Conservation (phyloP, 306 rosid species). For the Corylus avellana region DNA sequence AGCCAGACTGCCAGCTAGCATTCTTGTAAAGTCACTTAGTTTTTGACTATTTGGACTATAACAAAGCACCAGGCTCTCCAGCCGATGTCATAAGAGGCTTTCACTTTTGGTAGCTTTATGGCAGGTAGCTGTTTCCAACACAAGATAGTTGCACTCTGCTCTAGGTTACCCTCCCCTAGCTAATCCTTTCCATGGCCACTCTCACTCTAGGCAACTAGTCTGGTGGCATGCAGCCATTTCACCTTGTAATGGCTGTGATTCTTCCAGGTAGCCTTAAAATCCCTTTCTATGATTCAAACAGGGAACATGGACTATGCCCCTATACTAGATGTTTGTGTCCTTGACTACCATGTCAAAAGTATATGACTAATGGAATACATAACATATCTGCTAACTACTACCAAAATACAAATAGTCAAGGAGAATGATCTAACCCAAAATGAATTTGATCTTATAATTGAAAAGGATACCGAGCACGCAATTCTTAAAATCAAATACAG, state of each 20-base stretch:
- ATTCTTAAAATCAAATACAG: neutral
- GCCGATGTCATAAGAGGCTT: neutral
- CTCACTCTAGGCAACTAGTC: neutral
- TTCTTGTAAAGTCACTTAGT: neutral
- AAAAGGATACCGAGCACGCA: neutral
- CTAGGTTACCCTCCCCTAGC: neutral
- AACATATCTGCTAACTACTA: neutral
- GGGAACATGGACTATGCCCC: neutral
- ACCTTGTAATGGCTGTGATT: neutral
- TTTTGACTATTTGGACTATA: too few relatives aligned
- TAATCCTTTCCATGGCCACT: neutral
- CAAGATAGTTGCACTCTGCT: neutral
- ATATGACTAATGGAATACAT: neutral
- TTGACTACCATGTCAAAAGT: neutral
- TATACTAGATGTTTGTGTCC: neutral
- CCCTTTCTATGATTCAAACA: neutral
- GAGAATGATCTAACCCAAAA: constrained; percentile 1
- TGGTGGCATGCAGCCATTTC: neutral
- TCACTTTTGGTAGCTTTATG: neutral
- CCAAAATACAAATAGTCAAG: neutral
- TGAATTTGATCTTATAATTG: neutral
- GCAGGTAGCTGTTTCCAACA: neutral
- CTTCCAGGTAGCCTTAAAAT: neutral
- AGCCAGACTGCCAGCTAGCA: neutral
- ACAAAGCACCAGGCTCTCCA: neutral